phyloP scores from a whole-genome alignment of 2,329 filamentous ascomycete species.

The Metarhizium anisopliae region DNA sequence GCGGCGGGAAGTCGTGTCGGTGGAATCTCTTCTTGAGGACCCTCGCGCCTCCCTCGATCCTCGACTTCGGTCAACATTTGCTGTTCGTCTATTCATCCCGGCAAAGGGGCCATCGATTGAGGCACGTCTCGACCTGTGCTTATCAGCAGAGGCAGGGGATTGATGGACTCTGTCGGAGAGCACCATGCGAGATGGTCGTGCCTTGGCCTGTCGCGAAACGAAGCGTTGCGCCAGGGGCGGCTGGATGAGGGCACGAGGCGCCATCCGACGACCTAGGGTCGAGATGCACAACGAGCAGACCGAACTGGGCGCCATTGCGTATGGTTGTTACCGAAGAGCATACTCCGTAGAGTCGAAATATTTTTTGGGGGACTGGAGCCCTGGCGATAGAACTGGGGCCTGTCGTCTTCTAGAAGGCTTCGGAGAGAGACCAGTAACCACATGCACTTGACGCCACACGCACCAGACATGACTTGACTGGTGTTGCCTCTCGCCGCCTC shows the following conservation, averaged over 20 bases:
- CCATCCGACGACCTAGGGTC: conserved; percentile 7
- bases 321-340: background rate
- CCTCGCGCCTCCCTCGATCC: conserved; percentile 10
- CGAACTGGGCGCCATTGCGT: conserved; percentile 8
- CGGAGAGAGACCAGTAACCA: no score
- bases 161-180: conserved; percentile 44
- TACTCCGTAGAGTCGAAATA: no score
- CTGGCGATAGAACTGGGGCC: background rate
- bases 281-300: conserved; percentile 12
- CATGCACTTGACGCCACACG: no score
- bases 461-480: no score
- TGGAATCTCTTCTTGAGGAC: conserved; percentile 12
- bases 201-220: conserved; percentile 24
- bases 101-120: conserved; percentile 40
- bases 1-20: conserved; percentile 14
- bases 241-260: conserved; percentile 13
- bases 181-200: conserved; percentile 47
- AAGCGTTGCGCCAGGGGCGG: conserved; percentile 27
- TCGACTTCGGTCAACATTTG: conserved; percentile 25
- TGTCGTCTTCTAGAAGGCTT: background rate
- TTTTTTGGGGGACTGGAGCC: background rate
- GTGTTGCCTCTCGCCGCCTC: no score
- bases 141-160: conserved; percentile 24
- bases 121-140: conserved; percentile 27
- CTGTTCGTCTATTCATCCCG: conserved; percentile 46